Conservation (phyloP, 2,329 filamentous ascomycete genomes). For the Biscogniauxia marginata region DNA sequence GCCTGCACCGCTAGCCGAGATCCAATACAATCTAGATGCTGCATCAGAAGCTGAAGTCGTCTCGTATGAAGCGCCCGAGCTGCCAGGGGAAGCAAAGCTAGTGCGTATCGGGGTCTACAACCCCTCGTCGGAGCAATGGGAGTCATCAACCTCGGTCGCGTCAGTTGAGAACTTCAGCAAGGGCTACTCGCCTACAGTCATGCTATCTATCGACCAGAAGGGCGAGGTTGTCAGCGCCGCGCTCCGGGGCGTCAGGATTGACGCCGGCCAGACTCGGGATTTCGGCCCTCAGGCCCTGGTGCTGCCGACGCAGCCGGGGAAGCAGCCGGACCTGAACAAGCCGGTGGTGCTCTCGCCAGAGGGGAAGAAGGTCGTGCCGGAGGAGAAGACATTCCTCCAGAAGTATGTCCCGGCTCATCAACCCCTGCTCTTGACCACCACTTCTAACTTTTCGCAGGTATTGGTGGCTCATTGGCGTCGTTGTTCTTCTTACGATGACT, state of each 20-base stretch:
- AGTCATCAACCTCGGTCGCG: constrained; percentile 54
- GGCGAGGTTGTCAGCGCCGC: constrained; percentile 49
- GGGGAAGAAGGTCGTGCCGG: constrained; percentile 55
- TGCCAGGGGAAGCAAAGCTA: constrained; percentile 44
- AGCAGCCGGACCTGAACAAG: constrained; percentile 60
- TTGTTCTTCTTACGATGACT: constrained; percentile 51
- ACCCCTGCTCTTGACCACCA: neutral
- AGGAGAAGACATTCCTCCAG: constrained; percentile 65
- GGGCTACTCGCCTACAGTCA: constrained; percentile 58
- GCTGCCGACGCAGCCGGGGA: constrained; percentile 46
- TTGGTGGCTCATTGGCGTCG: constrained; percentile 63
- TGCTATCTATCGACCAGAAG: constrained; percentile 48
- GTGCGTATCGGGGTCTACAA: constrained; percentile 61
- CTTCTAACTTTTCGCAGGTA: constrained; percentile 51
- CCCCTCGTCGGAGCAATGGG: constrained; percentile 45
- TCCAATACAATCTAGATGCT: constrained; percentile 52
- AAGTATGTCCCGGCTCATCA: constrained; percentile 50
- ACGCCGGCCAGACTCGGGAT: constrained; percentile 63
- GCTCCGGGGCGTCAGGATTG: constrained; percentile 56
- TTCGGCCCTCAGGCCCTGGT: constrained; percentile 61
- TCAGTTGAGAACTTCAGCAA: constrained; percentile 58
- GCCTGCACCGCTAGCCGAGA: constrained; percentile 51
- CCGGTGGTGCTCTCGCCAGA: constrained; percentile 61
- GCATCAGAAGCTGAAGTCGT: constrained; percentile 45
- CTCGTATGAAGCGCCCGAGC: constrained; percentile 57